Base-by-base conservation (phyloP, 2,329 filamentous ascomycete species). In the Trichoderma sp. region DNA sequence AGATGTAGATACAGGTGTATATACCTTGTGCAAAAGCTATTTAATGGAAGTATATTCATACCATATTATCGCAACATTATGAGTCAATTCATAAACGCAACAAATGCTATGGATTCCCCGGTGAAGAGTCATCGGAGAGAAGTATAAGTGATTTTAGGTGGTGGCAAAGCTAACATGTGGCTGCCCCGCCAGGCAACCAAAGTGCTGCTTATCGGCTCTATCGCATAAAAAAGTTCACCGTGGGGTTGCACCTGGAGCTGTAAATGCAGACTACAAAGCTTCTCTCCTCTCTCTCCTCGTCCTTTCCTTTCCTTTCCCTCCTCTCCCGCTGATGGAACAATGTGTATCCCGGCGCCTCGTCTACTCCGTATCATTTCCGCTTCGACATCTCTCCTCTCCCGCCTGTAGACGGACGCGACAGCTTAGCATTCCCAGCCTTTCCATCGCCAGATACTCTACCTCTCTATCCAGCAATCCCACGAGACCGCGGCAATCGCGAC, bases 251-350 rank as follows among this genome's bases (percentile, higher is more conserved):
- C 50, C 63, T 38, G 24, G 14, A 60, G 41, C 16, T 62, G 38
- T 45, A 69, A 53, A 29, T 77, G 75, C 63, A 21, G 50, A 31
- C 45, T 41, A 7, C 65, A 27, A 45, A 31, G 59, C 65, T 18
- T 29, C 41, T 41, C 41, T 18, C 45, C 53, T n/a, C n/a, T n/a
- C n/a, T n/a, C n/a, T 76, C 67, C 21, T 21, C 27, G 38, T 27
- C 33, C 16, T 45, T 64, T 33, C 59, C 18, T 12, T 65, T 41
- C 24, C 29, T 18, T 21, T 56, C 29, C 29, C 50, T 68, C 33
- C 50, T 50, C 38, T 63, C 64, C 45, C 62, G 76, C 77, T 77
- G 75, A 83, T 83, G 81, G 79, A 82, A 81, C 74, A 53, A 82
- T 83, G 81, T 79, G 79, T 79, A 60, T 77, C 69, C 33, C 75